These are phyloP conservation scores for Brasilioporus rufonigricans DNA, from an alignment of 768 basidiomycete species.

Conservation along the genomic window DNA sequence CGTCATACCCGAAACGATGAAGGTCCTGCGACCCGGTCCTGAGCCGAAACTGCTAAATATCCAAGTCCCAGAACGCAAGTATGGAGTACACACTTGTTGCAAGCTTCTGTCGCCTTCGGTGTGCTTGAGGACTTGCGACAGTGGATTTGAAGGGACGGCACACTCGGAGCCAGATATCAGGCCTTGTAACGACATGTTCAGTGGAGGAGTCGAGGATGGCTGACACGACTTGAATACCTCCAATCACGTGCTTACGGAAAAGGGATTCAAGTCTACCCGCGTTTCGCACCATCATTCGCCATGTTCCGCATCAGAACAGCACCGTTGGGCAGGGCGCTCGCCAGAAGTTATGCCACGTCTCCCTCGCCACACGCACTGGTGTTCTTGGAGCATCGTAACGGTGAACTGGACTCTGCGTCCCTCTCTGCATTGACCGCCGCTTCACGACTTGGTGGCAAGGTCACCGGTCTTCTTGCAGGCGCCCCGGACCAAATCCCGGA, in stretches of 20 bases:
- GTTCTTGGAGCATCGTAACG: conserved; percentile 85
- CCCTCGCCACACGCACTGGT: conserved; percentile 74
- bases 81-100: conserved; percentile 59
- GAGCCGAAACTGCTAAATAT: not conserved
- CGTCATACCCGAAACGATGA: conserved; percentile 64
- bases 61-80: not conserved
- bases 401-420: conserved; percentile 78
- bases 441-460: conserved; percentile 76
- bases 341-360: conserved; percentile 53
- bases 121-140: conserved; percentile 88
- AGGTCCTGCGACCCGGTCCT: conserved; percentile 76
- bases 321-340: conserved; percentile 33
- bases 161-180: conserved; percentile 90
- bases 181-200: conserved; percentile 68
- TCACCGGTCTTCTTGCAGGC: conserved; percentile 78
- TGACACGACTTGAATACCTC: too few relatives aligned
- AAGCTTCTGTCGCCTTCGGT: conserved; percentile 85
- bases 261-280: not conserved
- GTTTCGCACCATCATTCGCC: not conserved
- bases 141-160: conserved; percentile 77
- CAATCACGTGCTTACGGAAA: conserved; percentile 20
- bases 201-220: not conserved
- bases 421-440: conserved; percentile 94
- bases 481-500: conserved; percentile 60
- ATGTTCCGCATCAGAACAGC: conserved; percentile 23